Conservation (phyloP, 164 flowering plant genomes). For the Umbilicus rupestris region DNA sequence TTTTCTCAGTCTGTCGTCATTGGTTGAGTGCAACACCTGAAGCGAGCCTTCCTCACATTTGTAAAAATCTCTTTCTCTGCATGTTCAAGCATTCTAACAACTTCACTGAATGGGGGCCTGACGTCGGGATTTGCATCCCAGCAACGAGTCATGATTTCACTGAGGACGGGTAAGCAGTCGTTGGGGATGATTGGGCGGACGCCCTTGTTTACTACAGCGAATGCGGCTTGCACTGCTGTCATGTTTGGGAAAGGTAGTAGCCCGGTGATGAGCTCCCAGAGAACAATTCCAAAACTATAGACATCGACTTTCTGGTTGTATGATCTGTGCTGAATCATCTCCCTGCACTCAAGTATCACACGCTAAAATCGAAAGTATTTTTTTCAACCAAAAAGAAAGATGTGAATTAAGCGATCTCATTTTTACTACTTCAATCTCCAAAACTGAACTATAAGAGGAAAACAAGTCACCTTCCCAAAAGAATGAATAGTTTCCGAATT, state of each 20-base stretch:
- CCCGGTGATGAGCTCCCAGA: constrained; percentile 5
- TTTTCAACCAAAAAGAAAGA: neutral
- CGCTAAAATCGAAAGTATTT: neutral
- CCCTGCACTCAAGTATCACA: constrained; percentile 1
- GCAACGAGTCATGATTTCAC: constrained; percentile 2
- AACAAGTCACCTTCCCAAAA: too few species aligned
- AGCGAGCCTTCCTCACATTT: neutral
- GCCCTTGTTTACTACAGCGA: constrained; percentile 4
- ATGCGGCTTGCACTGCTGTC: constrained; percentile 6
- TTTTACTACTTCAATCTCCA: too few species aligned
- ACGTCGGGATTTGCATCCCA: constrained; percentile 2
- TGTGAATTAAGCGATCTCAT: neutral
- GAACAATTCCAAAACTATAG: constrained; percentile 3
- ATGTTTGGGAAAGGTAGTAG: constrained; percentile 4
- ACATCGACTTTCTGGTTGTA: constrained; percentile 2
- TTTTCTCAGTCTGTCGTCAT: constrained; percentile 2
- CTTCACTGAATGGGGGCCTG: constrained; percentile 4
- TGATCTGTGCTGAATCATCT: constrained; percentile 7
- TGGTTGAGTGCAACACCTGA: constrained; percentile 4
- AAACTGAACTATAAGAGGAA: too few species aligned
- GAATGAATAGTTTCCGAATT: too few species aligned
- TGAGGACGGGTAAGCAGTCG: constrained; percentile 3
- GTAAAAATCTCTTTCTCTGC: neutral
- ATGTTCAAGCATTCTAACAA: constrained; percentile 5
- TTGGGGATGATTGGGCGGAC: constrained; percentile 7